Base-by-base conservation (phyloP, 1,284 basidiomycete species). In the Leccinum ponderosum region DNA sequence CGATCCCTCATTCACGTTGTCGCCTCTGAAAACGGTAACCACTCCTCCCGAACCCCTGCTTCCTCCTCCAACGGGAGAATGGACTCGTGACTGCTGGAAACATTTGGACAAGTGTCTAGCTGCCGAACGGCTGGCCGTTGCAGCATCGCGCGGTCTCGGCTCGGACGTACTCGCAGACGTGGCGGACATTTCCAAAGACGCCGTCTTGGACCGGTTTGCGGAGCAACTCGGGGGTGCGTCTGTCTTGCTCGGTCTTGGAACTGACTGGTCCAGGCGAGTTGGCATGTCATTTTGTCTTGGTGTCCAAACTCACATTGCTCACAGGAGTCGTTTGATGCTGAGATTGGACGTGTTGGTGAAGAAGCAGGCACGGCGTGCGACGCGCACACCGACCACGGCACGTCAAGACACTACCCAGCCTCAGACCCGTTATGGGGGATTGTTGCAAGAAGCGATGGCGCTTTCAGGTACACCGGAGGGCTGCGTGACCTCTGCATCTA, bases 61-160 rank as follows among this genome's bases (percentile, higher is more conserved):
- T 27, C 61, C 56, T 9, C 65, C 71, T 37, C 37, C 14, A 1
- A 53, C 57, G 4, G 64, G 66, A 39, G 77, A 75, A 42, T 92
- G 89, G 87, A 80, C 81, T 6, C 91, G 89, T 70, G 83, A 85
- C 29, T 86, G 89, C 60, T 92, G 88, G 87, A 90, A 87, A 71
- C 72, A 80, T 42, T 79, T 94, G 33, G 89, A 92, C 71, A 83
- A 83, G 27, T 94, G 91, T 69, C 87, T 93, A 65, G 87, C 87
- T 6, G 87, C 90, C 58, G 87, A 89, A 72, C 77, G 87, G 17
- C 72, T 87, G 25, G 77, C 79, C 6, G 66, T 83, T 31, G 83
- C 78, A 2, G 72, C 71, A 29, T 65, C 69, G 7, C 58, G 68
- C 20, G 75, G 75, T 25, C 63, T 75, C 1, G 68, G 62, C n/a